phyloP scores from a whole-genome alignment of 1,284 basidiomycete genomes.

The Porodaedalea pini region DNA sequence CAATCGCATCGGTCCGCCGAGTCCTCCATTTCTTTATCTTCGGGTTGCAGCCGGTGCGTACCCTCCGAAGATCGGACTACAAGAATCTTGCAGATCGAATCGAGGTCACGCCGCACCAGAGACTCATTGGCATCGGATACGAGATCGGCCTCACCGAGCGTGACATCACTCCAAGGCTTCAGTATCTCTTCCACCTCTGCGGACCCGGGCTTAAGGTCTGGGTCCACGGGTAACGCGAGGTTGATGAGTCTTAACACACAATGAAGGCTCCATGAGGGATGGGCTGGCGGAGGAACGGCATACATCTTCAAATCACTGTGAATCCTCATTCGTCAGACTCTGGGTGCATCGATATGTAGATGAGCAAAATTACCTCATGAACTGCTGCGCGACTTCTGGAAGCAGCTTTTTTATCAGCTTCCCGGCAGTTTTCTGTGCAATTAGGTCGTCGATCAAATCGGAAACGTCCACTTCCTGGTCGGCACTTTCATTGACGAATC shows the following conservation, averaged over 20 bases:
- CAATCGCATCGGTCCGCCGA: slow-evolving; percentile 23
- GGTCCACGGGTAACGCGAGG: slow-evolving; percentile 27
- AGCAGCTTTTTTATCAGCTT: slow-evolving; percentile 49
- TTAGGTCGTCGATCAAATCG: slow-evolving; percentile 49
- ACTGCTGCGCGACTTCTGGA: slow-evolving; percentile 67
- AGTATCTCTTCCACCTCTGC: slow-evolving; percentile 33
- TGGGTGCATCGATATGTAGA: background rate
- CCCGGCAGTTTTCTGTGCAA: slow-evolving; percentile 37
- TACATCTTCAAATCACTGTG: slow-evolving; percentile 75
- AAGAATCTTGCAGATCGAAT: slow-evolving; percentile 33
- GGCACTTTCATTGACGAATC: slow-evolving; percentile 53
- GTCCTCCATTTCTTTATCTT: slow-evolving; percentile 8
- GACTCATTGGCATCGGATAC: slow-evolving; percentile 50
- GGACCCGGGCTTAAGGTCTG: slow-evolving; percentile 24
- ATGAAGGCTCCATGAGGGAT: slow-evolving; percentile 75
- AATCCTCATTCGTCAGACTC: slow-evolving; percentile 6
- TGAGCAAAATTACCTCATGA: slow-evolving; percentile 52
- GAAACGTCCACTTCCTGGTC: slow-evolving; percentile 61
- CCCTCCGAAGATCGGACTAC: slow-evolving; percentile 23
- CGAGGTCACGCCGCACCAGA: slow-evolving; percentile 36
- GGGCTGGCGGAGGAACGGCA: slow-evolving; percentile 49
- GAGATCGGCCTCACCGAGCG: slow-evolving; percentile 40
- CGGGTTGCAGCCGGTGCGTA: slow-evolving; percentile 24
- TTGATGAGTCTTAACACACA: slow-evolving; percentile 66
- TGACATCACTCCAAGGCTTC: slow-evolving; percentile 52